Evolutionary conservation across 345 rosid genomes (phyloP), one percentile per base, ranked within the genome.

Genomic region (Anacardium occidentale): DNA sequence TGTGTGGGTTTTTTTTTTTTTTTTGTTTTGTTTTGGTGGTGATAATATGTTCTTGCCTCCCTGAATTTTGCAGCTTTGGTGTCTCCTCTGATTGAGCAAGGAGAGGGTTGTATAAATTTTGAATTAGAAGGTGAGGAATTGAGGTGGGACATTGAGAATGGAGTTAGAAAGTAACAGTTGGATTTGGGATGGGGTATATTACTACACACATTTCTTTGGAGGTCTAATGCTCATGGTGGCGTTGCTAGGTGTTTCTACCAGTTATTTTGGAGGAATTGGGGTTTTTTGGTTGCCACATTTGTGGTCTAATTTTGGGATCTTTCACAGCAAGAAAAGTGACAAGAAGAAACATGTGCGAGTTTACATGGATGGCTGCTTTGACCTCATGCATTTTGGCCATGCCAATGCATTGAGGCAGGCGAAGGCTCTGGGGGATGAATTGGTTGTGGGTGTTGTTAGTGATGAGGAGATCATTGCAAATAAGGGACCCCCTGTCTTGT

Each of bases 311-410:
- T 76, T 56, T 40, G 89, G 86, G 50, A 59, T 81, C 42, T 85
- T 87, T 42, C 80, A 69, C 11, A 84, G 81, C 75, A 84, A 68
- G 66, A 81, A 59, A 73, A 20, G 56, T 2, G 82, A 84, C 60
- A 88, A 80, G 79, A 91, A 81, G 84, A 69, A 58, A 44, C 85
- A 77, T 0, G 74, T 90, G 20, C 91, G 98, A 17, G 98, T 94
- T 63, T 94, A 90, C 89, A 94, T 94, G 98, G 98, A 94, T 69
- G 98, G 98, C 64, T 91, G 98, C 83, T 94, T 94, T 81, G 97
- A 94, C 79, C 90, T 94, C 76, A 94, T 94, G 98, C 98, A 94
- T 87, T 91, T 88, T 60, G 98, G 98, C 11, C 98, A 94, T 73
- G 92, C 94, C 70, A 91, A 94, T 75, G 98, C 97, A 1, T 68